Base-by-base conservation (phyloP, 2,329 filamentous ascomycete species). In the Scedosporium apiospermum region DNA sequence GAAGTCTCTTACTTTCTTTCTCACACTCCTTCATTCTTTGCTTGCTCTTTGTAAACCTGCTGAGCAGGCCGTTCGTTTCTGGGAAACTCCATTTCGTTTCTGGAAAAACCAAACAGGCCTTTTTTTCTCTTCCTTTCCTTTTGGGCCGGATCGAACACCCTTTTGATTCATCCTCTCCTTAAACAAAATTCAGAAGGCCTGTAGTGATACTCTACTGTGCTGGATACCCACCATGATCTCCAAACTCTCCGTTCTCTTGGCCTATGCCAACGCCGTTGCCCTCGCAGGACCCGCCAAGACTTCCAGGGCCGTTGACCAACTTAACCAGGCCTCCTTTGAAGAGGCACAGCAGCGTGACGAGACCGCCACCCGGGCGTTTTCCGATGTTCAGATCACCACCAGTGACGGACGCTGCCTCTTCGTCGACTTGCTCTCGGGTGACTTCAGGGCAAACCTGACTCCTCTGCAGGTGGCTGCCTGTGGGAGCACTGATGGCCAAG, bases 391-490 rank as follows among this genome's bases (percentile, higher is more conserved):
- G 59, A 79, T 81, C 71, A 74, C 73, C 68, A 78, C 77, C 0
- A 71, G 75, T 1, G 73, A 77, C 58, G 78, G 77, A 27, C 71
- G 70, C 62, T 81, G 78, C 58, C 74, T 80, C 57, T 78, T 76
- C 60, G 77, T 80, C 18, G 76, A 80, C 66, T 69, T 73, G 62
- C 71, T 80, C 4, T 80, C 77, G 1, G 79, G 78, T 18, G 78
- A 81, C 67, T 80, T 78, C 64, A 74, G 78, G 12, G 77, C 74
- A 62, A 81, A 80, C 68, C 65, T 82, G 62, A 78, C 76, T 1
- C 78, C 78, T 4, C 68, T 81, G 30, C 77, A 79, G 65, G 69
- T 80, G 30, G 75, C 71, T 34, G 72, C 72, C n/a, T 81, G 78
- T 62, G 75, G 74, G 6, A 72, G 71, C 42, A 55, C 51, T 7